A percentile compares a stretch with the other conserved stretches of the same genome.
Evolutionary conservation across 2,329 filamentous ascomycete species (phyloP).

Genomic region (Mycocentrospora acerina): DNA sequence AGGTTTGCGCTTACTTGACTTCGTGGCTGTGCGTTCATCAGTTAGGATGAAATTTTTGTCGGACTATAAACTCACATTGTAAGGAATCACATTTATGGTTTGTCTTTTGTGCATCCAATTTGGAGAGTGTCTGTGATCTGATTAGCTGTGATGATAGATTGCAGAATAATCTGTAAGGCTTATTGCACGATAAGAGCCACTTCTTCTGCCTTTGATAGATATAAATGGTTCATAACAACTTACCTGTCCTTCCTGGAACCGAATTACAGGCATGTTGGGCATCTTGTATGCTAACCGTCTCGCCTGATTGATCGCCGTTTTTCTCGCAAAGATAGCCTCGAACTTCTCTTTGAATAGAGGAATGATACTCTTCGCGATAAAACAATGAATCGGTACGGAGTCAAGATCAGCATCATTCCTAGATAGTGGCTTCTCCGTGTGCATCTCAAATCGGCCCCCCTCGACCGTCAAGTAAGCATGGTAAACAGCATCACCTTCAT

Average conservation of each 20-base stretch:
- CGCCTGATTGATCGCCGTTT: constrained; percentile 25
- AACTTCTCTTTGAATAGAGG: constrained; percentile 29
- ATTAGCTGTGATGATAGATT: neutral
- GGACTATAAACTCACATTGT: constrained; percentile 5
- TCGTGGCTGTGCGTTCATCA: constrained; percentile 5
- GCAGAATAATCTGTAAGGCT: too few relatives aligned
- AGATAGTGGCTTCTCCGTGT: constrained; percentile 18
- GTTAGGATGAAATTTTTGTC: neutral
- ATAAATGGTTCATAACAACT: neutral
- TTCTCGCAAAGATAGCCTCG: constrained; percentile 19
- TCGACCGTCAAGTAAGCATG: constrained; percentile 20
- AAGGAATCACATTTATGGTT: constrained; percentile 2
- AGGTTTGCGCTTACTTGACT: constrained; percentile 7
- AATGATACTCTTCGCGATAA: constrained; percentile 23
- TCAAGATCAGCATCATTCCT: constrained; percentile 15
- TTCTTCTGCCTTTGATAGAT: too few relatives aligned
- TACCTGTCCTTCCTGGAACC: constrained; percentile 28
- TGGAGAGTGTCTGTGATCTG: constrained; percentile 14
- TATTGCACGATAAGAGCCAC: too few relatives aligned
- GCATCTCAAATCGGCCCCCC: constrained; percentile 20
- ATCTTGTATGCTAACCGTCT: constrained; percentile 23
- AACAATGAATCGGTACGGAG: constrained; percentile 24
- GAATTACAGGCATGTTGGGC: constrained; percentile 9
- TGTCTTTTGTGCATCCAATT: constrained; percentile 9
- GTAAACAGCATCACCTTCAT: constrained; percentile 13